Percentiles rank a stretch among this genome's conserved stretches.
Conservation (phyloP, 2,329 filamentous ascomycete species). For the Botrytis porri region DNA sequence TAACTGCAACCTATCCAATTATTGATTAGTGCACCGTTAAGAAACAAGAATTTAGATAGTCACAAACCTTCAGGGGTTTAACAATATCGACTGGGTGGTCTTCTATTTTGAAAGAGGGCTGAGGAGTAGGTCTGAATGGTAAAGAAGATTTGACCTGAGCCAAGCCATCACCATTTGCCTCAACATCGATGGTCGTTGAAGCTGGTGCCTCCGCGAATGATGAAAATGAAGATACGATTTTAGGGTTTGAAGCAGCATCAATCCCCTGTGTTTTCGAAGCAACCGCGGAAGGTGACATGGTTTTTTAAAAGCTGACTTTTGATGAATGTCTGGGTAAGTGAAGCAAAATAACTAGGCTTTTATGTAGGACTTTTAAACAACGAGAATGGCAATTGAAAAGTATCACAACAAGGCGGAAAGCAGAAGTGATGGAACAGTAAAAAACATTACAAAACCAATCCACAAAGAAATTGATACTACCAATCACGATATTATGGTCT, state of each 20-base stretch:
- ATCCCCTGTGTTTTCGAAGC: background rate
- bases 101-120: slow-evolving; percentile 20
- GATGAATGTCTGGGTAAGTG: background rate
- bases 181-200: background rate
- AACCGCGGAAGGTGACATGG: slow-evolving; percentile 11
- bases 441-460: background rate
- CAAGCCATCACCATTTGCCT: background rate
- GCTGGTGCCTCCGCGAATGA: background rate
- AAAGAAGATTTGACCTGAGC: background rate
- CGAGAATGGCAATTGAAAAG: background rate
- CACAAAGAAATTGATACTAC: background rate
- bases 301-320: background rate
- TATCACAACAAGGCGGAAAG: background rate
- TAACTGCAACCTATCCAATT: slow-evolving; percentile 39
- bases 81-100: slow-evolving; percentile 20
- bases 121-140: slow-evolving; percentile 6
- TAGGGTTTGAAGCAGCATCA: background rate
- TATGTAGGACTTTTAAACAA: background rate
- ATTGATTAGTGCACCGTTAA: background rate
- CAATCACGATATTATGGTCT: slow-evolving; percentile 12
- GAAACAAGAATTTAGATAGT: background rate
- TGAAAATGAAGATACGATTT: background rate
- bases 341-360: background rate
- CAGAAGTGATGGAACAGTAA: background rate
- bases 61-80: slow-evolving; percentile 8